phyloP scores from a whole-genome alignment of 176 grass and related monocot genomes.

The Puya raimondii region DNA sequence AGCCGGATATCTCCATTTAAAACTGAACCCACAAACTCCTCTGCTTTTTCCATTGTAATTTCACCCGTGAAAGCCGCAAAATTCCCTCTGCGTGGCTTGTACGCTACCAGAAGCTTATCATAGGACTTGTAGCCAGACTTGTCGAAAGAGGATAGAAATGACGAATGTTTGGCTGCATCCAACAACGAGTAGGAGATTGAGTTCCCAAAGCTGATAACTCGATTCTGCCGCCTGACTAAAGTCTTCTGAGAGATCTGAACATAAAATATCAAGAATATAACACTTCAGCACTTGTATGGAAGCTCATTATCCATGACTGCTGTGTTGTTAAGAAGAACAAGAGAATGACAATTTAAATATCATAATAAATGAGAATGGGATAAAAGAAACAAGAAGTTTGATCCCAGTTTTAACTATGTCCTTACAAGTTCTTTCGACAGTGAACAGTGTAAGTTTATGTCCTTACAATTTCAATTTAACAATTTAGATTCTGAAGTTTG shows the following conservation, averaged over 20 bases:
- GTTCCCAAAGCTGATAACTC: constrained; percentile 16
- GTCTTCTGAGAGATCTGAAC: constrained; percentile 82
- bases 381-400: too few relatives aligned
- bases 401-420: too few relatives aligned
- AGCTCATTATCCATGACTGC: background rate
- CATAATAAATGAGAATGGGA: background rate
- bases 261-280: constrained; percentile 9
- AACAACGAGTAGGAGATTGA: constrained; percentile 47
- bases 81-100: constrained; percentile 65
- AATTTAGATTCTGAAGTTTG: too few relatives aligned
- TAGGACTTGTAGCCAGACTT: constrained; percentile 39
- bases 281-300: background rate
- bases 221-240: constrained; percentile 48
- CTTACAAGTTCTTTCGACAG: too few relatives aligned
- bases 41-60: constrained; percentile 59
- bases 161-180: constrained; percentile 56
- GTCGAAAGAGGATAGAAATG: constrained; percentile 56
- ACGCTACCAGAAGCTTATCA: constrained; percentile 60
- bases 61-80: constrained; percentile 31
- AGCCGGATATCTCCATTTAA: constrained; percentile 75
- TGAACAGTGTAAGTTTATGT: too few relatives aligned
- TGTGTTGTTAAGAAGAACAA: background rate
- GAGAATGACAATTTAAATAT: background rate
- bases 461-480: too few relatives aligned
- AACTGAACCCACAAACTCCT: constrained; percentile 65